Evolutionary conservation across 257 asterid species (phyloP), one percentile per base, ranked within the genome.

Genomic region (Scutellaria galericulata): DNA sequence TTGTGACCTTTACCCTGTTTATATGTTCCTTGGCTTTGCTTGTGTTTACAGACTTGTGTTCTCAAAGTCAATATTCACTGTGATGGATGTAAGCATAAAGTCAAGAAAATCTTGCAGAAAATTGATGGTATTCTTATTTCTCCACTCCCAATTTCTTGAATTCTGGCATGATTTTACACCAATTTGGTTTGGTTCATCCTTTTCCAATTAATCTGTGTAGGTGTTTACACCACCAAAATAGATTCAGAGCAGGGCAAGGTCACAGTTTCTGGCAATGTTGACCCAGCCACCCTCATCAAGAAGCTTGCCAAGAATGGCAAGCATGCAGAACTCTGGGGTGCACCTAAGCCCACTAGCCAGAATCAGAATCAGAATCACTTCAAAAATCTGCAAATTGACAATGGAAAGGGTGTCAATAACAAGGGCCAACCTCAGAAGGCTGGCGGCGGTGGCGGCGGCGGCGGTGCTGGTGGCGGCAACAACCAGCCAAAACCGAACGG

Each of bases 11-110:
- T 78, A 80, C 82, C 70, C 64, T 81, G 77, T 84, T 45, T 64
- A 1, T 81, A 1, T 81, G 39, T 80, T 81, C 74, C 77, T 58
- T 83, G 88, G 72, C 67, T 86, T 83, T 84, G 89, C 89, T 83
- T 87, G 87, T 83, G 48, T 85, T 41, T 80, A 85, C 96, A 93
- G 98, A 93, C 96, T 70, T 93, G 97, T 85, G 97, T 83, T 13
- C 96, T 93, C 40, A 93, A 90, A 77, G 97, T 93, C 87, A 88
- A 89, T 79, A 90, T 93, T 69, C 98, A 93, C 89, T 90, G 98
- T 77, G 98, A 93, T 77, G 98, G 97, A 0, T 93, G 98, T 81
- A 93, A 89, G 82, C 86, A 85, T 4, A 89, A 89, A 79, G 98
- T 93, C 55, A 93, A 93, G 90, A 93, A 93, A 81, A 93, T 88